Base-by-base conservation (phyloP, 257 asterid genomes). In the Lithospermum erythrorhizon region DNA sequence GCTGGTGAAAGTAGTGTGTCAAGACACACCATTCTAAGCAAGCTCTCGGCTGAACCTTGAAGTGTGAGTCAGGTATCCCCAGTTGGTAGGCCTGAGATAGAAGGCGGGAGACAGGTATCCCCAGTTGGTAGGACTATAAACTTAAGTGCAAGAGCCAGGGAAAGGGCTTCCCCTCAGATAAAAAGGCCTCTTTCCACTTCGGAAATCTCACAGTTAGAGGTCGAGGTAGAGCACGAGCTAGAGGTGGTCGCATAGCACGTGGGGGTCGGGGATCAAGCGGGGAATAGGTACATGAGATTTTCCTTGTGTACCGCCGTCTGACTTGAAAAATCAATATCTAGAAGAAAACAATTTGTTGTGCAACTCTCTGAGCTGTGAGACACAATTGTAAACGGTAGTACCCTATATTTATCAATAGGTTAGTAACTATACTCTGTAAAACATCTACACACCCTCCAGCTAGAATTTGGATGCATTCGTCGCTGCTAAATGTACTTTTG, bases 161-260 rank as follows among this genome's bases (percentile, higher is more conserved):
- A 70, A 57, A 80, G 85, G 69, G 82, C 87, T 17, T 51, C 48
- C 48, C 11, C 29, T 72, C 6, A 82, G 96, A 69, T 89, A 74
- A 70, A 81, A 81, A 64, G 87, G 78, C 30, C 23, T 27, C 10
- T 76, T 45, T 32, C 96, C 53, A 15, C 81, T 5, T 67, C 49
- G 5, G 16, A 17, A 1, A 41, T 4, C 49, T 75, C 5, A 17
- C 61, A 17, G 21, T 54, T 65, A 78, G 96, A 68, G 87, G 75
- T 49, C 95, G 94, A 27, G 95, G 80, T 27, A 73, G 96, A 70
- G 66, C 54, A 68, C 66, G 53, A 6, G 58, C 65, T 48, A 81
- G 89, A n/a, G 90, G 83, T 14, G 88, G 96, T 59, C 84, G 65
- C 61, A 81, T 87, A 20, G 90, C 81, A 11, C 90, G 96, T 55